Evolutionary conservation across 2,329 filamentous ascomycete species (phyloP), one percentile per base, ranked within the genome.

Genomic region (Penicillium aurantiogriseum): DNA sequence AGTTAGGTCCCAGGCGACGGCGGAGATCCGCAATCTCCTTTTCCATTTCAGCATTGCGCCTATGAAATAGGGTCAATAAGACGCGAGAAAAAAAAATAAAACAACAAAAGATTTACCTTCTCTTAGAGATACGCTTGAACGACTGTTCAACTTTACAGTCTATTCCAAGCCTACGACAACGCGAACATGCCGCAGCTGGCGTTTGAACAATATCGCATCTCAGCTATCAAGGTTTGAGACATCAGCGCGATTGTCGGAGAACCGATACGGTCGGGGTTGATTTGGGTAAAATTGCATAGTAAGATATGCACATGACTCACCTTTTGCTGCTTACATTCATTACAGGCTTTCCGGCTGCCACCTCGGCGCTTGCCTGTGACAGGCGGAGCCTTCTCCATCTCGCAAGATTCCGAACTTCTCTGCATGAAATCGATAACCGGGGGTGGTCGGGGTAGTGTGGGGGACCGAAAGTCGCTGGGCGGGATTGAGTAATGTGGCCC

Each of bases 291-390:
- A 51, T 52, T 55, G 60, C 35, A 58, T 27, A 48, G 23, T 43
- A 47, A 38, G 45, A 39, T 42, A 46, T 57, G 56, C 39, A 58
- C 43, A 45, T 33, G 52, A 59, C 69, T 73, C 65, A 87, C 85
- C 80, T 88, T 88, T 71, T 88, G 85, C 75, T 88, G 85, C 57
- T 85, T 79, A 73, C 85, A 88, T 70, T 88, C 84, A 66, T 88
- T 88, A 74, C 85, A 88, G 25, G 85, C 85, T 71, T 85, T 74
- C 43, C 73, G 67, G 66, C 72, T 75, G 29, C 74, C 74, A 56
- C 73, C 73, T 63, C 73, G 69, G 63, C 73, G 73, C 60, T 76
- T 76, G 59, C 71, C 79, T 71, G 86, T 84, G 62, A 79, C 71
- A 58, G 78, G 76, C 63, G 70, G 71, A 54, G 70, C 66, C 66